These are phyloP conservation scores for Trametes meyenii DNA, from an alignment of 768 basidiomycete genomes.

Conservation along the genomic window DNA sequence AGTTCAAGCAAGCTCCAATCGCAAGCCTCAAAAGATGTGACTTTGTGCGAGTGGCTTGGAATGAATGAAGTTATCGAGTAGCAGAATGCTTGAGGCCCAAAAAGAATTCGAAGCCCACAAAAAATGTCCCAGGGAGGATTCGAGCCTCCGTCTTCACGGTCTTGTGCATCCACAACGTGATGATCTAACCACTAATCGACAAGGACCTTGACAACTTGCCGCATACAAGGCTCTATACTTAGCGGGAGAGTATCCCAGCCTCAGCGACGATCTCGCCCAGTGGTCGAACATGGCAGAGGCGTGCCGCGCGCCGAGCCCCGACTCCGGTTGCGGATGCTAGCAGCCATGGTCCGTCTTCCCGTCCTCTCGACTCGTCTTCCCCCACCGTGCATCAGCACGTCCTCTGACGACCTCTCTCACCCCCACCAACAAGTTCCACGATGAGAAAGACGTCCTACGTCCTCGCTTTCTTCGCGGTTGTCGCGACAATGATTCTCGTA, in stretches of 20 bases:
- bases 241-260: not conserved
- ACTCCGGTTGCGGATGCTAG: conserved; percentile 15
- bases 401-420: not conserved
- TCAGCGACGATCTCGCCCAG: conserved; percentile 6
- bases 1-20: no score
- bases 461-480: conserved; percentile 60
- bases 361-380: not conserved
- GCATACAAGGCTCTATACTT: no score
- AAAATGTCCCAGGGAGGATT: conserved; percentile 19
- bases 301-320: conserved; percentile 9
- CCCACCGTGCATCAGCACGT: conserved; percentile 3
- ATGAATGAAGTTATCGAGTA: no score
- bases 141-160: conserved; percentile 20
- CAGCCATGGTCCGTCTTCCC: no score
- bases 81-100: not conserved
- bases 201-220: conserved; percentile 6
- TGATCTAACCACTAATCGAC: conserved; percentile 22
- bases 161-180: conserved; percentile 11
- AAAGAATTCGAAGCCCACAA: not conserved
- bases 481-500: conserved; percentile 54
- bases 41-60: no score
- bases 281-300: not conserved
- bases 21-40: no score
- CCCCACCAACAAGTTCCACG: not conserved
- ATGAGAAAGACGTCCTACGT: conserved; percentile 77